Base-by-base conservation (phyloP, 2,329 filamentous ascomycete species). In the Trichoderma oligosporum region DNA sequence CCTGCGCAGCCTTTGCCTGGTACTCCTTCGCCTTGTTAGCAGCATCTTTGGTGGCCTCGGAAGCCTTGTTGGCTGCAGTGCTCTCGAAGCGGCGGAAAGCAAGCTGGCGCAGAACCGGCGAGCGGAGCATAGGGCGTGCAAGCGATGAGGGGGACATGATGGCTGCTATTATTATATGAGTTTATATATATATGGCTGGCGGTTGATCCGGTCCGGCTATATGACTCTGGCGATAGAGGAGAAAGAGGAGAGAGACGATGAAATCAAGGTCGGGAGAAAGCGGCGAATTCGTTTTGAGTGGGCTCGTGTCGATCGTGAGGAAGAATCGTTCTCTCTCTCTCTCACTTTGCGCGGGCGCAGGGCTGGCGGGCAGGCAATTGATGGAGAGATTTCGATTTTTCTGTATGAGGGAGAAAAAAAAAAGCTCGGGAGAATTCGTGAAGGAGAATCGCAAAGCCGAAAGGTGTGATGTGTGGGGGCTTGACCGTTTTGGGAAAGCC, bases 1-100 rank as follows among this genome's bases (percentile, higher is more conserved):
- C 91, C 76, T 96, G 82, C 63, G 86, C 82, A 59, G 91, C 91
- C 81, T 91, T 91, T 67, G 79, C 69, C 47, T 76, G 68, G 66
- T 75, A 74, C 61, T 81, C 74, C 63, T 76, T 71, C 62, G 74
- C 73, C 68, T 76, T 77, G 57, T 63, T 62, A 56, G 75, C 71
- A 38, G 71, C 64, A 18, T 73, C 68, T 67, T 69, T 69, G 48
- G 72, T 71, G 45, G 74, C 69, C 52, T 76, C 71, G 57, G 72
- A 64, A 60, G 76, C 73, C 60, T 65, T 65, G 60, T 55, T 47
- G 57, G 79, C 67, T 60, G 79, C 71, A 62, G 80, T 82, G 64
- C 82, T 85, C 75, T 86, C 80, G 77, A 83, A 82, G 68, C 84
- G 82, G 67, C 79, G 79, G 70, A 76, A 73, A 69, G 74, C 73